These are phyloP conservation scores for Ceratocystis cubensis DNA, from an alignment of 2,329 filamentous ascomycete species.

Conservation along the genomic window DNA sequence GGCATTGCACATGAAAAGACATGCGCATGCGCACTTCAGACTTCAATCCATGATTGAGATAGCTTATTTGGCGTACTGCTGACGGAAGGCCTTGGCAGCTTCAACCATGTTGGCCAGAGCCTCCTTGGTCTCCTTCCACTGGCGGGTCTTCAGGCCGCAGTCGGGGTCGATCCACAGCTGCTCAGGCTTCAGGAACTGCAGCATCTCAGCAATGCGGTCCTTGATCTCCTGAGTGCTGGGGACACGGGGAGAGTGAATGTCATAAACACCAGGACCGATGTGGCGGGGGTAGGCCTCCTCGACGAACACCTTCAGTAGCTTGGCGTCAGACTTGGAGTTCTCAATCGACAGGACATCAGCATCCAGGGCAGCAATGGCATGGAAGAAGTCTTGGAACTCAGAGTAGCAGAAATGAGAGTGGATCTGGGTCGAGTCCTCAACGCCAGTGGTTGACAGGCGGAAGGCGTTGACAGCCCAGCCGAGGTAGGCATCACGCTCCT, in stretches of 20 bases:
- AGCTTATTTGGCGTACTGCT: conserved; percentile 62
- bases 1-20: neutral
- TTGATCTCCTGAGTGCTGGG: conserved; percentile 97
- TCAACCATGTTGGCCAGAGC: conserved; percentile 94
- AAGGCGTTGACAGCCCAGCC: conserved; percentile 96
- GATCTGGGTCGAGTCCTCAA: conserved; percentile 93
- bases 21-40: conserved; percentile 11
- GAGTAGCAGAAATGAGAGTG: conserved; percentile 99
- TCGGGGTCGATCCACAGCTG: conserved; percentile 99
- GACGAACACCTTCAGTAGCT: conserved; percentile 97
- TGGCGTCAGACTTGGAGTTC: conserved; percentile 99
- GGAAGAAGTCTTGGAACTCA: conserved; percentile 99
- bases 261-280: conserved; percentile 98
- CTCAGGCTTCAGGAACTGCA: conserved; percentile 89
- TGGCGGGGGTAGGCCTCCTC: conserved; percentile 95
- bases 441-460: conserved; percentile 86
- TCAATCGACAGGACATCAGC: conserved; percentile 97
- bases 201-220: conserved; percentile 95
- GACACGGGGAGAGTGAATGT: conserved; percentile 98
- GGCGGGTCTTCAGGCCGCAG: conserved; percentile 97
- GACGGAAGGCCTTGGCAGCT: conserved; percentile 91
- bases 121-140: conserved; percentile 98
- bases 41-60: neutral
- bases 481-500: conserved; percentile 94
- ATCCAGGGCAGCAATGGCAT: conserved; percentile 95